phyloP scores from a whole-genome alignment of 164 flowering plant genomes.

The Vitis cinerea region DNA sequence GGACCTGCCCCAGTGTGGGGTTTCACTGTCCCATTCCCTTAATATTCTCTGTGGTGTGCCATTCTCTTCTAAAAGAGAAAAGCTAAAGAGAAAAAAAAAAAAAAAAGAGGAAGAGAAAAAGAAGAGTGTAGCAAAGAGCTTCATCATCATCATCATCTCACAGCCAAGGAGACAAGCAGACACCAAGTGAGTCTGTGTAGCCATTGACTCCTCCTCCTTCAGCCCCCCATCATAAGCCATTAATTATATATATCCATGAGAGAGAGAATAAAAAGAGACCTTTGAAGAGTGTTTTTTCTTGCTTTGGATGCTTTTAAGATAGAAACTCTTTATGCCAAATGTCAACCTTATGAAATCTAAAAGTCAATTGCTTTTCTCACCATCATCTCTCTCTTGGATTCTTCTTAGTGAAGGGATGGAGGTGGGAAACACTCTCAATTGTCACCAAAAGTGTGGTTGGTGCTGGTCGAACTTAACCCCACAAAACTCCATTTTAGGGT shows the following conservation, averaged over 20 bases:
- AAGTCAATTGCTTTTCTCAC: slow-evolving; percentile 39
- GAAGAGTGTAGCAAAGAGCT: slow-evolving; percentile 3
- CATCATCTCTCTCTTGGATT: slow-evolving; percentile 22
- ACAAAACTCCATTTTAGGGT: slow-evolving; percentile 7
- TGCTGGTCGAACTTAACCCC: slow-evolving; percentile 19
- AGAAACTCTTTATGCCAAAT: slow-evolving; percentile 18
- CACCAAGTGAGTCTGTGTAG: slow-evolving; percentile 44
- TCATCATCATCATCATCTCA: slow-evolving; percentile 7
- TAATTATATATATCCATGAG: slow-evolving; percentile 17
- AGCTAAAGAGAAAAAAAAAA: neutral
- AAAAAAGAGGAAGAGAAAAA: neutral
- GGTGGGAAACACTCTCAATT: slow-evolving; percentile 43
- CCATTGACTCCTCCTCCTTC: slow-evolving; percentile 35
- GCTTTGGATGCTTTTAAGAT: slow-evolving; percentile 44
- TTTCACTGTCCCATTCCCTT: neutral
- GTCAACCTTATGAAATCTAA: slow-evolving; percentile 43
- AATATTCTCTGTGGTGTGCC: slow-evolving; percentile 1
- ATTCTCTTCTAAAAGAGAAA: slow-evolving; percentile 2
- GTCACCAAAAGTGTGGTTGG: slow-evolving; percentile 24
- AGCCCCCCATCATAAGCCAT: slow-evolving; percentile 36
- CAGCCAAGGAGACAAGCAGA: slow-evolving; percentile 42
- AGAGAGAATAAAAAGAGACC: slow-evolving; percentile 7
- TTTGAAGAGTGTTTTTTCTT: neutral
- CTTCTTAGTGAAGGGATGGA: slow-evolving; percentile 38
- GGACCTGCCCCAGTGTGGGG: slow-evolving; percentile 25